Percentiles rank a stretch among this genome's conserved stretches.
These are phyloP conservation scores for Lactifluus hygrophoroides DNA, from an alignment of 768 basidiomycete species.

Conservation along the genomic window DNA sequence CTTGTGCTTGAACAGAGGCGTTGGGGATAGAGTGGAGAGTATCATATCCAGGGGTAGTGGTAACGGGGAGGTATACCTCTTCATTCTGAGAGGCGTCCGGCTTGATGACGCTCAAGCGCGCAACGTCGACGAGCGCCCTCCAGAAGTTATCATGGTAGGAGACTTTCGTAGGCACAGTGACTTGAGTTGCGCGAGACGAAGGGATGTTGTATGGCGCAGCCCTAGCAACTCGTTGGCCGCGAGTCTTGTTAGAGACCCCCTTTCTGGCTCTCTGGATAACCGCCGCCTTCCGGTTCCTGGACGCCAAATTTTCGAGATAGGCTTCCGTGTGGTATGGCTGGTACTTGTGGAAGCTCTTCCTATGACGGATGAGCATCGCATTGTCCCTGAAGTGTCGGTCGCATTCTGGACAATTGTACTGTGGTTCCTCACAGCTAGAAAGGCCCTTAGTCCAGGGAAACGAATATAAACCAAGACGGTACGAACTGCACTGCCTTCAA, in stretches of 20 bases:
- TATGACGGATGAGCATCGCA: constrained; percentile 4
- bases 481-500: constrained; percentile 3
- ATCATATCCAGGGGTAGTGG: background rate
- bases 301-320: background rate
- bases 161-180: background rate
- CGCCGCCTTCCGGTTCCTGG: background rate
- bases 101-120: background rate
- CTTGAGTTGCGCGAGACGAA: background rate
- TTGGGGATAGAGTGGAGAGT: background rate
- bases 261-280: background rate
- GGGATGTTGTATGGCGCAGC: background rate
- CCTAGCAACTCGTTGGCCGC: background rate
- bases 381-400: background rate
- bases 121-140: background rate
- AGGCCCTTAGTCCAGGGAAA: background rate
- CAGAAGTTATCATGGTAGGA: constrained; percentile 1
- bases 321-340: constrained; percentile 7
- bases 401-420: constrained; percentile 7
- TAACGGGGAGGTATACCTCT: background rate
- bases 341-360: background rate
- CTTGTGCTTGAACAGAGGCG: background rate
- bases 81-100: background rate
- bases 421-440: background rate
- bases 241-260: background rate
- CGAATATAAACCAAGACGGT: background rate